Percentiles rank a stretch among this genome's conserved stretches.
Evolutionary conservation across 2,329 filamentous ascomycete genomes (phyloP).

Genomic region (Sordariomycetes sp.): DNA sequence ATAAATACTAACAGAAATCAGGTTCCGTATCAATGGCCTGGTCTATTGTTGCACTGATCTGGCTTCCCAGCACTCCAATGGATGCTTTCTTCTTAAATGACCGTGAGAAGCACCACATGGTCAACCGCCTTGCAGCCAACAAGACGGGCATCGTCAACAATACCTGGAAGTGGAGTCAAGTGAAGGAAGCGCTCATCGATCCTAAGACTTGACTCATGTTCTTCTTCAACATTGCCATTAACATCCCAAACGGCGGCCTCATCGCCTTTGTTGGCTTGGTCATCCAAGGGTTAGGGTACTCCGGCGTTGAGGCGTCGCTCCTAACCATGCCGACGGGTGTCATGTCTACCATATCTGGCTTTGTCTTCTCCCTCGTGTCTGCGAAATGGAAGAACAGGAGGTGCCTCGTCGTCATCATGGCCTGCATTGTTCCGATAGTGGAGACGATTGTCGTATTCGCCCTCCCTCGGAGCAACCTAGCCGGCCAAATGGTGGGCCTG

Average conservation of each 20-base stretch:
- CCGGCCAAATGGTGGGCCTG: not conserved
- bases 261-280: constrained; percentile 1
- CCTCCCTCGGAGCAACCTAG: constrained; percentile 10
- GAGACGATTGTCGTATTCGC: constrained; percentile 26
- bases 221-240: constrained; percentile 34
- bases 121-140: constrained; percentile 33
- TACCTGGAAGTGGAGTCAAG: constrained; percentile 35
- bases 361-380: not conserved
- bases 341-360: constrained; percentile 9
- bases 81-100: constrained; percentile 6
- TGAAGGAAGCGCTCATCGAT: constrained; percentile 37
- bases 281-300: constrained; percentile 4
- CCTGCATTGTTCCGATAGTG: constrained; percentile 13
- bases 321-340: constrained; percentile 9
- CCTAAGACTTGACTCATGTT: constrained; percentile 49
- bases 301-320: not conserved
- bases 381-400: constrained; percentile 1
- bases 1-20: too few relatives aligned
- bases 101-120: constrained; percentile 30
- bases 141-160: constrained; percentile 31
- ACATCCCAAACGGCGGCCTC: constrained; percentile 46
- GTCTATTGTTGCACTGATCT: constrained; percentile 6
- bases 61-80: constrained; percentile 7
- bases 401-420: not conserved
- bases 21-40: constrained; percentile 7